A percentile compares a stretch with the other conserved stretches of the same genome.
These are phyloP conservation scores for Triticum dicoccoides DNA, from an alignment of 176 grass and related monocot species.

Conservation along the genomic window DNA sequence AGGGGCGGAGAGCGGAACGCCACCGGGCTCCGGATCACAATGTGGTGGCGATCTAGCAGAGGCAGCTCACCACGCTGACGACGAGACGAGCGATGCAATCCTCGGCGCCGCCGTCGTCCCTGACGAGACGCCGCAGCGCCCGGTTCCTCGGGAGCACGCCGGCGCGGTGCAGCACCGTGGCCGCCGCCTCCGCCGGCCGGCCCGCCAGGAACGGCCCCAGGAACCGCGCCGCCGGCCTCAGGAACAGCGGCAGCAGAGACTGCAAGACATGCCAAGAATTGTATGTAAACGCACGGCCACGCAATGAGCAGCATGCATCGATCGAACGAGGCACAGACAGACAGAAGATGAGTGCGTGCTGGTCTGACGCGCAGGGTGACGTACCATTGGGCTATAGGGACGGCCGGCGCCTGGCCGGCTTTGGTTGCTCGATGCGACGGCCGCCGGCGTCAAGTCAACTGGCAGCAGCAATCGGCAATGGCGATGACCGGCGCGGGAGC, in stretches of 20 bases:
- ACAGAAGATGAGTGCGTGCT: too few species aligned
- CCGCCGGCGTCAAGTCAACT: too few species aligned
- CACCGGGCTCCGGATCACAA: too few species aligned
- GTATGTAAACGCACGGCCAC: too few species aligned
- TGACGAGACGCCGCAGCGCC: constrained; percentile 49
- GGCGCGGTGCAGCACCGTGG: constrained; percentile 60
- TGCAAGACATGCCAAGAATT: not conserved
- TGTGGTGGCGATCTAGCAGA: constrained; percentile 18
- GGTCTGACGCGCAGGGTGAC: not conserved
- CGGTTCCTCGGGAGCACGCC: constrained; percentile 68
- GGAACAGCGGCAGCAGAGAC: constrained; percentile 47
- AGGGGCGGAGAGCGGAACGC: too few species aligned
- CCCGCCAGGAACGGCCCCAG: constrained; percentile 32
- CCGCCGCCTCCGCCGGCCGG: constrained; percentile 30
- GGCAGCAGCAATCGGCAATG: not conserved
- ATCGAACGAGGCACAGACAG: not conserved
- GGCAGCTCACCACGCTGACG: constrained; percentile 46
- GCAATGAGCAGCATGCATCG: not conserved
- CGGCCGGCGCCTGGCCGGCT: too few species aligned
- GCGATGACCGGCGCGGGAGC: not conserved
- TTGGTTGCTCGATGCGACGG: too few species aligned
- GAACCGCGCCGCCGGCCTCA: constrained; percentile 40
- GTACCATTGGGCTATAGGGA: not conserved
- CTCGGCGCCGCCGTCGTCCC: constrained; percentile 7
- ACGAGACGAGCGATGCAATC: constrained; percentile 53